Base-by-base conservation (phyloP, 208 protist genomes). In the Wallacemonas sp. region DNA sequence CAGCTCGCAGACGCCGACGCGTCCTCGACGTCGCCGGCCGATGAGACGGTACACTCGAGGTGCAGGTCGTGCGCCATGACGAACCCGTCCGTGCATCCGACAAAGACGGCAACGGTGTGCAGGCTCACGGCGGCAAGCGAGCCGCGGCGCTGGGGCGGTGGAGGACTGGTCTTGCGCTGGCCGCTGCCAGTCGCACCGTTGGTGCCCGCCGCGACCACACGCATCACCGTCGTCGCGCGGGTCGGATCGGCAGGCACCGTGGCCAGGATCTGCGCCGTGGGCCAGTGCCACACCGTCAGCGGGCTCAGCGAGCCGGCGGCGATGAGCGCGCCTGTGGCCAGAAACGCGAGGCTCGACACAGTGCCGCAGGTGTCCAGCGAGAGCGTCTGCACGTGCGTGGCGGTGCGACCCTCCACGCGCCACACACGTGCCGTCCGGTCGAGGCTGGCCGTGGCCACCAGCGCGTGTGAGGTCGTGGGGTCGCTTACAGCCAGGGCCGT, bases 361-460 rank as follows among this genome's bases (percentile, higher is more conserved):
- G 38, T 54, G n/a, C 69, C 65, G 52, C 66, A 67, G 22, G 70
- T 50, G 12, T 74, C 31, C 31, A 77, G 52, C 29, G 61, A 64
- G 8, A 87, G 54, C 22, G 65, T 68, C 36, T 75, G 70, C 42
- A 76, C 50, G 2, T 65, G 61, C 4, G 25, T 39, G 2, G 44
- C 29, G 1, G 61, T 49, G 18, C 20, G 69, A 8, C 71, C 67
- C 3, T 39, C 57, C n/a, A 85, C 23, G 61, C 94, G 77, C 92
- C 92, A 97, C 16, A 94, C 42, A 20, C 79, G 65, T 16, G 97
- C 61, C 3, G 61, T 67, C 16, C 75, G 59, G 49, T 98, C 91
- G 1, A 89, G 61, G 22, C 82, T 79, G 16, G 84, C 82, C 18
- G 92, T 93, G 2, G 81, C 91, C 22, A 97, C 10, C 0, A 85